Evolutionary conservation across 2,329 filamentous ascomycete species (phyloP), one percentile per base, ranked within the genome.

Genomic region (Ascochyta fabae): DNA sequence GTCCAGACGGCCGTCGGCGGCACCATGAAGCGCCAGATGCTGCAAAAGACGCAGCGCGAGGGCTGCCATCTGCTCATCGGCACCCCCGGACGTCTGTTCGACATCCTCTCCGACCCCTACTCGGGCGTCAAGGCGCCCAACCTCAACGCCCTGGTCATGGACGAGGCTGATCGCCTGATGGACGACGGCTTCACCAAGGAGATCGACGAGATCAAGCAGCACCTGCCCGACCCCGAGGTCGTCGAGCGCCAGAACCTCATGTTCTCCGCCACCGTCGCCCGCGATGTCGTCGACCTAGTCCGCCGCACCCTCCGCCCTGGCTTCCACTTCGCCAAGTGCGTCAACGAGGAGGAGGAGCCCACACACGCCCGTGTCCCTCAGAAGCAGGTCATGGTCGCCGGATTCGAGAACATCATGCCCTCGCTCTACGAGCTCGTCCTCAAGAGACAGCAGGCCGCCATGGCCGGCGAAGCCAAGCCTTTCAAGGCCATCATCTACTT

Each of bases 401-500:
- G 88, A 29, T 88, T 91, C 71, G 88, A 91, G 68, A 96, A 97
- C 73, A 78, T 88, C 38, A 81, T 91, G 58, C 92, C 95, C 15
- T 78, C 88, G 2, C 74, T 98, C 19, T 82, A 95, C 49, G 93
- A 98, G 75, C 82, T 97, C 47, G 79, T 88, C 42, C 79, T 87
- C 50, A 83, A 84, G 33, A 86, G 89, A 65, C 74, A 82, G n/a
- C 65, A 80, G 27, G 77, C 79, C 23, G 72, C 73, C 58, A 65
- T 64, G 74, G 60, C 69, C 75, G 59, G 77, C 81, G 59, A 74
- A 66, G 67, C 59, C 3, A 75, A 75, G 15, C 90, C 91, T 0
- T 97, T 98, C 84, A 99, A 99, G 82, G 91, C 92, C n/a, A 96
- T 99, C 57, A 80, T 96, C 38, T 99, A 96, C 79, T 89, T 94